Conservation (phyloP, 805 yeast species). For the Hanseniaspora clermontiae region DNA sequence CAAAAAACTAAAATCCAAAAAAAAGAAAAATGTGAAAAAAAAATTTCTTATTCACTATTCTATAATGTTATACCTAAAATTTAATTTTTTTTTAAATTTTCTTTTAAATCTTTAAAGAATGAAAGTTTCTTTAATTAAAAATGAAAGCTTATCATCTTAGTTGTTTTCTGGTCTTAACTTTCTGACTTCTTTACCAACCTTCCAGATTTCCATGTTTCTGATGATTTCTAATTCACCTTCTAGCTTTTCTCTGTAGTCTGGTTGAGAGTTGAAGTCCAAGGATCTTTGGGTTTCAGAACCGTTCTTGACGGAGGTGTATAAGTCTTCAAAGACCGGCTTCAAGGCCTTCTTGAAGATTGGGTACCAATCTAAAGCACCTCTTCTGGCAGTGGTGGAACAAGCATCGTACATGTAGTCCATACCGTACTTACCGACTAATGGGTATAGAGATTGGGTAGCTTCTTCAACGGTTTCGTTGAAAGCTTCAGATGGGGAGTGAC, state of each 20-base stretch:
- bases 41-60: constrained; percentile 12
- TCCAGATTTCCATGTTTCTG: constrained; percentile 99
- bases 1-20: background rate
- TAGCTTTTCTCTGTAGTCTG: constrained; percentile 93
- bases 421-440: constrained; percentile 97
- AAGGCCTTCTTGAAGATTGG: constrained; percentile 97
- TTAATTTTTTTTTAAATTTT: background rate
- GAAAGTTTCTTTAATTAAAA: background rate
- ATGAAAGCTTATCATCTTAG: constrained; percentile 30
- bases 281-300: constrained; percentile 98
- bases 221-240: constrained; percentile 86
- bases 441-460: constrained; percentile 98
- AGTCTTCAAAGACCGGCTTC: constrained; percentile 95
- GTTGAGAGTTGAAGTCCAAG: constrained; percentile 93
- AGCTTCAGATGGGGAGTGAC: constrained; percentile 99
- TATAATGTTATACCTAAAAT: constrained; percentile 11
- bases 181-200: constrained; percentile 98
- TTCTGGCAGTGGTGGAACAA: constrained; percentile 99
- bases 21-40: background rate
- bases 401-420: constrained; percentile 99
- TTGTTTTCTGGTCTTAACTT: constrained; percentile 99
- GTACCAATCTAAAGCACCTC: constrained; percentile 99
- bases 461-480: constrained; percentile 99
- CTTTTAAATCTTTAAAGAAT: background rate
- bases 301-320: constrained; percentile 87